Percentiles rank a stretch among this genome's conserved stretches.
Conservation (phyloP, 1,284 basidiomycete genomes). For the Rhodotorula glutinis region DNA sequence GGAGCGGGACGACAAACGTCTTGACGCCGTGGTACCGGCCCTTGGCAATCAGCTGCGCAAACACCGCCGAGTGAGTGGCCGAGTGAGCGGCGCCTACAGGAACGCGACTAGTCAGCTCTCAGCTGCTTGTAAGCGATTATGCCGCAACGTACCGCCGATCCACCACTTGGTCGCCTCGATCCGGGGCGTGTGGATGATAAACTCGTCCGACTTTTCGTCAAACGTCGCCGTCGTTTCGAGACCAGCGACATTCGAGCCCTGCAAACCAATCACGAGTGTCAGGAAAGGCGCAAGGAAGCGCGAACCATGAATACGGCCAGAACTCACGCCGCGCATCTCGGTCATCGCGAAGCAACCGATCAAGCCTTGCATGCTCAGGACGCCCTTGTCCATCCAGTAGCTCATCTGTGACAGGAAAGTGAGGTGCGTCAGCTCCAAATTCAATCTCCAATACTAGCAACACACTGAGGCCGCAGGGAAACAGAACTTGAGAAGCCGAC, state of each 20-base stretch:
- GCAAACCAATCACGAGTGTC: constrained; percentile 18
- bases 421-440: background rate
- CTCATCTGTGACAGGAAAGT: constrained; percentile 46
- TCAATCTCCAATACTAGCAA: background rate
- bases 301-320: constrained; percentile 53
- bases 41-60: constrained; percentile 57
- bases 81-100: constrained; percentile 55
- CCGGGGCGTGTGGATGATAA: constrained; percentile 57
- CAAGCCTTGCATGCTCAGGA: constrained; percentile 56
- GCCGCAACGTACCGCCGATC: constrained; percentile 50
- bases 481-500: background rate
- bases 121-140: background rate
- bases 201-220: constrained; percentile 56
- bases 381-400: constrained; percentile 58
- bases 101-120: too few species aligned
- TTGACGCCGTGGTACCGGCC: constrained; percentile 58
- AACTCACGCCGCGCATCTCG: constrained; percentile 49
- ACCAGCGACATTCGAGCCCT: constrained; percentile 55
- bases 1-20: constrained; percentile 58
- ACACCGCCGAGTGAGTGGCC: constrained; percentile 58
- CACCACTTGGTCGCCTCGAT: constrained; percentile 58
- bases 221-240: constrained; percentile 60
- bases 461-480: too few species aligned
- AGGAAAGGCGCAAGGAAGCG: constrained; percentile 25
- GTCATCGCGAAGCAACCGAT: constrained; percentile 61